phyloP scores from a whole-genome alignment of 75 land plant genomes.

The Pinus taeda region DNA sequence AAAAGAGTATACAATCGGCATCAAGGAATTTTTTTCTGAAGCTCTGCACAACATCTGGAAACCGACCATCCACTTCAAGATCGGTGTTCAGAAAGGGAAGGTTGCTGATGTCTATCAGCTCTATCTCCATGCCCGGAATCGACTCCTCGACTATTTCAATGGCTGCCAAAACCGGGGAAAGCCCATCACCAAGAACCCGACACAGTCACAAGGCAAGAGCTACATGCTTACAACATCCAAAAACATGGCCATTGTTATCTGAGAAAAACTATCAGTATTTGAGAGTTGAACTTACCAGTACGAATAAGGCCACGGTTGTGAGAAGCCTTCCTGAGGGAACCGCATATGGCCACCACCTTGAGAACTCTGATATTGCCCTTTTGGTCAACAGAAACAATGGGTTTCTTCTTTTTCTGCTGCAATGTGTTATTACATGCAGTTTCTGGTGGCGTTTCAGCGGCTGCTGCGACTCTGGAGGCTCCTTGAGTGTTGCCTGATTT shows the following conservation, averaged over 20 bases:
- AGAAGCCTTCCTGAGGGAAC: conserved; percentile 72
- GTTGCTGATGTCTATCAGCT: conserved; percentile 41
- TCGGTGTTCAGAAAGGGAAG: conserved; percentile 75
- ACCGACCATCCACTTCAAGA: conserved; percentile 53
- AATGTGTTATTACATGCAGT: not conserved
- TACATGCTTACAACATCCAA: too few species aligned
- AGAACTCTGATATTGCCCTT: not conserved
- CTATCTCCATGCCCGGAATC: conserved; percentile 53
- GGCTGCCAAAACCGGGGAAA: conserved; percentile 21
- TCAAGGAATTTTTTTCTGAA: conserved; percentile 44
- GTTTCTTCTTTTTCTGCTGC: not conserved
- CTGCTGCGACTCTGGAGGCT: too few species aligned
- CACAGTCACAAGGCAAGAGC: too few species aligned
- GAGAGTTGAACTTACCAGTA: conserved; percentile 27
- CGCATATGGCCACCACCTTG: conserved; percentile 61
- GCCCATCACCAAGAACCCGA: too few species aligned
- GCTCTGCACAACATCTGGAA: conserved; percentile 54
- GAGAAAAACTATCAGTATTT: too few species aligned
- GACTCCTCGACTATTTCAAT: conserved; percentile 38
- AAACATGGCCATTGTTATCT: too few species aligned
- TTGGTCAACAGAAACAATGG: not conserved
- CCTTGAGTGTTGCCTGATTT: too few species aligned
- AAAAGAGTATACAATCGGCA: conserved; percentile 67
- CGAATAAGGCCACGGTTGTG: conserved; percentile 65
- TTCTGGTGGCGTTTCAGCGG: too few species aligned